Evolutionary conservation across 2,329 filamentous ascomycete species (phyloP).

Genomic region (Aspergillus tanneri): DNA sequence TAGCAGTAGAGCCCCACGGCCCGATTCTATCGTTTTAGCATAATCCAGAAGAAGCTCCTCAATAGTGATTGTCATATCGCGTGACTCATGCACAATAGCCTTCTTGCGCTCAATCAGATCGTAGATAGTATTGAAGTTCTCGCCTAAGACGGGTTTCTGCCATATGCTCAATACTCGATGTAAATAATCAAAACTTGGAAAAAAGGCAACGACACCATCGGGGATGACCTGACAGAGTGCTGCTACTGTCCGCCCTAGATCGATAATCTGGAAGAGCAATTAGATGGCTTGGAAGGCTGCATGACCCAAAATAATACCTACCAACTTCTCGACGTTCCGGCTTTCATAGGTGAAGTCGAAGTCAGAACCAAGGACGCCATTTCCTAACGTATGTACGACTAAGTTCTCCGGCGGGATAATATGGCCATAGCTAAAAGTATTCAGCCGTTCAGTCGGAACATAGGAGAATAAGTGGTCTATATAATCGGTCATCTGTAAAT

Average conservation of each 20-base stretch:
- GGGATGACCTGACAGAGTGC: conserved; percentile 72
- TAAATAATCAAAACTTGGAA: conserved; percentile 91
- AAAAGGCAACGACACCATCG: conserved; percentile 91
- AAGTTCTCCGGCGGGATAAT: conserved; percentile 84
- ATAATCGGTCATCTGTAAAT: conserved; percentile 74
- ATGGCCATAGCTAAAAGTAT: conserved; percentile 87
- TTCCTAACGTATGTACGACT: conserved; percentile 69
- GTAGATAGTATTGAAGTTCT: conserved; percentile 29
- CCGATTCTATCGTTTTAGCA: conserved; percentile 61
- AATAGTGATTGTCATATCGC: conserved; percentile 43
- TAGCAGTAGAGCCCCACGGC: conserved; percentile 73
- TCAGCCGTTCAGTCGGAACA: conserved; percentile 61
- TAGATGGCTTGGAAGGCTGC: conserved; percentile 4
- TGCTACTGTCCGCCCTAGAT: conserved; percentile 71
- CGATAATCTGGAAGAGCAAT: conserved; percentile 51
- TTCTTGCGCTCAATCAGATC: conserved; percentile 35
- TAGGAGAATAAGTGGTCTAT: conserved; percentile 80
- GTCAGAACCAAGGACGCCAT: conserved; percentile 48
- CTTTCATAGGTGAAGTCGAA: conserved; percentile 90
- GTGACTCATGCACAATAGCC: conserved; percentile 56
- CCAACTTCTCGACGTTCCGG: conserved; percentile 66
- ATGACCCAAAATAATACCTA: conserved; percentile 20
- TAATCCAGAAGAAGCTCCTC: conserved; percentile 76
- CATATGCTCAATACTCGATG: conserved; percentile 68
- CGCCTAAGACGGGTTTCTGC: conserved; percentile 46